Percentiles rank a stretch among this genome's conserved stretches.
Evolutionary conservation across 2,329 filamentous ascomycete species (phyloP).

Genomic region (Fusarium armeniacum): DNA sequence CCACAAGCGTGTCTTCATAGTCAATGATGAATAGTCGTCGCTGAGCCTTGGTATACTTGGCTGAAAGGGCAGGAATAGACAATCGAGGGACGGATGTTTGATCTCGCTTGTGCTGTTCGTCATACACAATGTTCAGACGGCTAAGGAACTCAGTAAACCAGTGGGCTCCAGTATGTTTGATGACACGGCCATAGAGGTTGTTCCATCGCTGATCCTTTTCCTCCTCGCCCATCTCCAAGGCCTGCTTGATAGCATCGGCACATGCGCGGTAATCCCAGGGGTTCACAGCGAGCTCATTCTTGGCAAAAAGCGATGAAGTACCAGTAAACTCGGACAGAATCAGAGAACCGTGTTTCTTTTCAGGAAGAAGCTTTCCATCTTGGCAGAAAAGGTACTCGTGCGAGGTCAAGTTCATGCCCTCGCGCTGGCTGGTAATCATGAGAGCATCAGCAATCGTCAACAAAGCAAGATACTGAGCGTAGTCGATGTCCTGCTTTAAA

Average conservation of each 20-base stretch:
- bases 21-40: slow-evolving; percentile 89
- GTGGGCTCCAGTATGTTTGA: slow-evolving; percentile 84
- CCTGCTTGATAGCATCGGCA: slow-evolving; percentile 85
- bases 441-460: slow-evolving; percentile 90
- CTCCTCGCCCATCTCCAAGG: slow-evolving; percentile 81
- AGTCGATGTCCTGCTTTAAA: slow-evolving; percentile 93
- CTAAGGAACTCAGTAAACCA: slow-evolving; percentile 86
- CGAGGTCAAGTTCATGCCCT: slow-evolving; percentile 96
- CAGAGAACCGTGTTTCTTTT: slow-evolving; percentile 87
- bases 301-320: slow-evolving; percentile 85
- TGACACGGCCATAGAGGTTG: slow-evolving; percentile 79
- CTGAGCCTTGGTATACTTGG: slow-evolving; percentile 75
- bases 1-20: slow-evolving; percentile 92
- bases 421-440: slow-evolving; percentile 94
- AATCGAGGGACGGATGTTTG: slow-evolving; percentile 89
- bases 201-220: slow-evolving; percentile 83
- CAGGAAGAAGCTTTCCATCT: slow-evolving; percentile 77
- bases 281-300: slow-evolving; percentile 87
- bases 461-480: slow-evolving; percentile 91
- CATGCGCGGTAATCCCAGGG: slow-evolving; percentile 95
- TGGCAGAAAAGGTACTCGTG: slow-evolving; percentile 96
- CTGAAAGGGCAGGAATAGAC: slow-evolving; percentile 73
- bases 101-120: slow-evolving; percentile 87
- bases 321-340: slow-evolving; percentile 97
- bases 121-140: slow-evolving; percentile 80